Evolutionary conservation across 768 basidiomycete genomes (phyloP).

Genomic region (Mrakia frigida): DNA sequence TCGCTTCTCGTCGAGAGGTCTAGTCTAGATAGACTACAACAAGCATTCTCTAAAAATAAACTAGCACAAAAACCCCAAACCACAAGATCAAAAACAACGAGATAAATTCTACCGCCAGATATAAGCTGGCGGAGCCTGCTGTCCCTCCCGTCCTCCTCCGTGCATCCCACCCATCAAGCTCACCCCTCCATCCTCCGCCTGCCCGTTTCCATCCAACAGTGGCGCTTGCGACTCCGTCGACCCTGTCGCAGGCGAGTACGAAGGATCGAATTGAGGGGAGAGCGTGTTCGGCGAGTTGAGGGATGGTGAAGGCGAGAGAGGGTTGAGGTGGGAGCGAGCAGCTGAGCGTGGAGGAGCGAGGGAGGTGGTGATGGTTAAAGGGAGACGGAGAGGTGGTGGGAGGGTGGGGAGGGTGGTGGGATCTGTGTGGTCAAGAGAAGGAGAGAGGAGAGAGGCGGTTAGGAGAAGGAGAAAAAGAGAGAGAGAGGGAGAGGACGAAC

Average conservation of each 20-base stretch:
- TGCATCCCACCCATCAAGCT: neutral
- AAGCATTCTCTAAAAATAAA: too few species aligned
- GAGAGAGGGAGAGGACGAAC: too few species aligned
- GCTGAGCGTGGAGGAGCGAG: neutral
- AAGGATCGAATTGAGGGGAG: neutral
- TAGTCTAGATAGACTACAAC: too few species aligned
- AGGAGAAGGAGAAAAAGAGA: too few species aligned
- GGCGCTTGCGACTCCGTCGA: too few species aligned
- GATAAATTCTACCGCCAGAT: neutral
- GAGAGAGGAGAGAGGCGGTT: too few species aligned
- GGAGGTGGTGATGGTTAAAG: constrained; percentile 4
- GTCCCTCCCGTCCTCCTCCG: too few species aligned
- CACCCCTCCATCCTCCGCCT: constrained; percentile 3
- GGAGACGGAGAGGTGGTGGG: neutral
- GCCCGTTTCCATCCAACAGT: neutral
- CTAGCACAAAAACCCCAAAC: too few species aligned
- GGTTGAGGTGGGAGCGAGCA: neutral
- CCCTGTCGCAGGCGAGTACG: neutral
- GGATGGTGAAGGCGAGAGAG: neutral
- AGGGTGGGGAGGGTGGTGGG: constrained; percentile 8
- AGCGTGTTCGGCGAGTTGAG: neutral
- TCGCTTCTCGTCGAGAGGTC: too few species aligned
- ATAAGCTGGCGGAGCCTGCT: neutral
- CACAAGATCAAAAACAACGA: too few species aligned
- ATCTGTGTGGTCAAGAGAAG: too few species aligned